A percentile compares a stretch with the other conserved stretches of the same genome.
These are phyloP conservation scores for Zygoascus hellenicus DNA, from an alignment of 1,139 yeast species.

Conservation along the genomic window DNA sequence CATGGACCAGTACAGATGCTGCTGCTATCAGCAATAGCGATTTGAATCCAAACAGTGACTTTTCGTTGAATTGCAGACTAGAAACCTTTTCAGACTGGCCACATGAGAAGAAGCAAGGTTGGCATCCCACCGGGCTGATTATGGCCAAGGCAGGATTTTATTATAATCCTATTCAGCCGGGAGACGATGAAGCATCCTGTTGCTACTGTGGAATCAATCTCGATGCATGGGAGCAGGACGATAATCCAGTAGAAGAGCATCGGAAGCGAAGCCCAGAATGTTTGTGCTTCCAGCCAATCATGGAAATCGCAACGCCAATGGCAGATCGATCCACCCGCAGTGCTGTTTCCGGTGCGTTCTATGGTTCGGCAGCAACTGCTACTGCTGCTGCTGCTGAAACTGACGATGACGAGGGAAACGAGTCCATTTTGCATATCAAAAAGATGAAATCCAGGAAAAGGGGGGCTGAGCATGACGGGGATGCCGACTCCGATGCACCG, in stretches of 20 bases:
- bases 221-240: conserved; percentile 67
- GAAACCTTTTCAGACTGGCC: conserved; percentile 58
- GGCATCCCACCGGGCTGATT: conserved; percentile 39
- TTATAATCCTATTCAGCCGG: conserved; percentile 55
- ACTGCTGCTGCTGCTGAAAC: no score
- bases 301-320: conserved; percentile 1
- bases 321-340: not conserved
- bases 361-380: no score
- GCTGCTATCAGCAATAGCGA: conserved; percentile 11
- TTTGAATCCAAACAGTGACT: conserved; percentile 37
- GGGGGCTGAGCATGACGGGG: no score
- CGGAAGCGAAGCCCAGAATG: conserved; percentile 44
- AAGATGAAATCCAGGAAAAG: no score
- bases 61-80: conserved; percentile 41
- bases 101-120: conserved; percentile 39
- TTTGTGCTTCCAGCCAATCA: conserved; percentile 36
- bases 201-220: conserved; percentile 63
- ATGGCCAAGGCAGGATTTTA: conserved; percentile 69
- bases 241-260: conserved; percentile 49
- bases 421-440: no score
- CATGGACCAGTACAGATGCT: conserved; percentile 21
- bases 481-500: not conserved
- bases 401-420: no score
- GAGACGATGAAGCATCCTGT: conserved; percentile 65
- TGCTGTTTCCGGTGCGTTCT: not conserved